Percentiles rank a stretch among this genome's conserved stretches.
Conservation (phyloP, 2,329 filamentous ascomycete genomes). For the Sclerotinia subarctica region DNA sequence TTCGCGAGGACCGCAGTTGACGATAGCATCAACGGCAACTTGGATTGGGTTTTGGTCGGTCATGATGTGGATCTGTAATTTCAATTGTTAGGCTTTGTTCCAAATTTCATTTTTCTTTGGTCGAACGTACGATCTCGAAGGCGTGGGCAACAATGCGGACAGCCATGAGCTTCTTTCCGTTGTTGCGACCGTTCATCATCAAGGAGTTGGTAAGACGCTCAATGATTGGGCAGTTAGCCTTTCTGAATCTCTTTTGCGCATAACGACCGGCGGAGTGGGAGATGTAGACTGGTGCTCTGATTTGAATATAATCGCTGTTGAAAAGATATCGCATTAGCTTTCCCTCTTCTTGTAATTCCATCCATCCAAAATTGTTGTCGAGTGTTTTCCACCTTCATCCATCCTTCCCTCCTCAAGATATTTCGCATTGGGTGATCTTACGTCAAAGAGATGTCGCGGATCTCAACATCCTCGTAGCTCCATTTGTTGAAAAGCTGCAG, state of each 20-base stretch:
- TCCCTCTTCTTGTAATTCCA: constrained; percentile 35
- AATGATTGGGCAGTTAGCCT: constrained; percentile 99
- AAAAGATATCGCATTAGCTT: constrained; percentile 29
- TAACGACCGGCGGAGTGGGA: constrained; percentile 98
- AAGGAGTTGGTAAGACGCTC: constrained; percentile 99
- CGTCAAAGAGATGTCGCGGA: constrained; percentile 99
- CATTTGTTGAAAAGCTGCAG: constrained; percentile 85
- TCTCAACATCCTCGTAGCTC: constrained; percentile 98
- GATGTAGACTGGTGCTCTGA: constrained; percentile 98
- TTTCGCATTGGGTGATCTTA: constrained; percentile 54
- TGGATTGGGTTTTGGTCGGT: constrained; percentile 99
- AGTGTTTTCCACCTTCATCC: constrained; percentile 4
- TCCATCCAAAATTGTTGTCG: constrained; percentile 14
- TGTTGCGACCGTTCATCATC: constrained; percentile 99
- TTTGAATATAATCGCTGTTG: constrained; percentile 97
- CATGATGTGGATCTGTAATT: constrained; percentile 93
- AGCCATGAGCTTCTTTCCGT: constrained; percentile 99
- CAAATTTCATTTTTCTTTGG: constrained; percentile 22
- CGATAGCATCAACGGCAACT: constrained; percentile 97
- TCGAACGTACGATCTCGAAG: constrained; percentile 91
- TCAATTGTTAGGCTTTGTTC: constrained; percentile 20
- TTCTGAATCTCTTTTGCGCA: constrained; percentile 99
- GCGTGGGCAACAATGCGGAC: constrained; percentile 98
- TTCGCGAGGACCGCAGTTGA: constrained; percentile 99
- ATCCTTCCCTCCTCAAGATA: not conserved